phyloP scores from a whole-genome alignment of 2,329 filamentous ascomycete species.

The Penicillium expansum region DNA sequence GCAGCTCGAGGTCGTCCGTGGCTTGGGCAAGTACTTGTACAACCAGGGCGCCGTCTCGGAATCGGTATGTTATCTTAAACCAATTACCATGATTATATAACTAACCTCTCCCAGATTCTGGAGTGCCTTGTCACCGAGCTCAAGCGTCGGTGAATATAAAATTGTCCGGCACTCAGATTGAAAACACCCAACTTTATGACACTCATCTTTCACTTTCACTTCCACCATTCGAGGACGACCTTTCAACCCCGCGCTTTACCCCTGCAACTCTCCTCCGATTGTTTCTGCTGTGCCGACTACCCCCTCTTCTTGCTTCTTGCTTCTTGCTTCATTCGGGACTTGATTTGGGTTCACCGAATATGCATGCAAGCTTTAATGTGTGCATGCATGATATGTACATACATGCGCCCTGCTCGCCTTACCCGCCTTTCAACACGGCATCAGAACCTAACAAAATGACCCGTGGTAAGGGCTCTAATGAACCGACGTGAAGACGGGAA shows the following conservation, averaged over 20 bases:
- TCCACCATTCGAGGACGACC: conserved; percentile 7
- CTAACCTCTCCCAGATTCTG: conserved; percentile 32
- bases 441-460: background rate
- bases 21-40: conserved; percentile 61
- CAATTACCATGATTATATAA: background rate
- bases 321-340: conserved; percentile 8
- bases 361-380: conserved; percentile 13
- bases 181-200: conserved; percentile 16
- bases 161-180: background rate
- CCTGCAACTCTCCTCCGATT: conserved; percentile 5
- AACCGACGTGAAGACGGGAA: conserved; percentile 1
- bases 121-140: conserved; percentile 40
- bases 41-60: conserved; percentile 60
- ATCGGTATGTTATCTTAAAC: conserved; percentile 43
- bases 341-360: conserved; percentile 2
- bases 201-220: conserved; percentile 11
- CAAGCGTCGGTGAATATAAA: conserved; percentile 28
- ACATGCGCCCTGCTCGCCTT: conserved; percentile 4
- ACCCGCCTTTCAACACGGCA: conserved; percentile 16
- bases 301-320: background rate
- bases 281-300: conserved; percentile 11
- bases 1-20: conserved; percentile 74
- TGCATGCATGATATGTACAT: conserved; percentile 17
- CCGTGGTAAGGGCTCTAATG: conserved; percentile 1
- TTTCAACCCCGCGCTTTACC: conserved; percentile 11